Evolutionary conservation across 2,329 filamentous ascomycete genomes (phyloP), one percentile per base, ranked within the genome.

Genomic region (Pseudocercospora fijiensis): DNA sequence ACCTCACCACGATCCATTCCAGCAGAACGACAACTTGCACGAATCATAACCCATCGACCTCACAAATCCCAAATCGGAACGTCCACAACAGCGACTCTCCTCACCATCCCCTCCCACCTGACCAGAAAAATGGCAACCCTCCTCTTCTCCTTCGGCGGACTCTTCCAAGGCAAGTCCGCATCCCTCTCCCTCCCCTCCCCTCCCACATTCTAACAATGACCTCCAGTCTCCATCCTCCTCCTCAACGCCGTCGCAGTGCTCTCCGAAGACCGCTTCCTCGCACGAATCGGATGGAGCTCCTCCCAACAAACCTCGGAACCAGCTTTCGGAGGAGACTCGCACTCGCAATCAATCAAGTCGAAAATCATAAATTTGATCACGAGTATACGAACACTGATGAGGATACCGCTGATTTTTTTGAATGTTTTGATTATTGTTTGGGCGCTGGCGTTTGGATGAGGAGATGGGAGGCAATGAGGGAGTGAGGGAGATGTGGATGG

Each of bases 181-280:
- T 37, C n/a, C 52, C 28, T 73, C 67, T 65, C 26, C 45, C 64
- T 43, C 58, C 22, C 30, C 28, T 27, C 7, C 27, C 45, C 27
- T 61, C 60, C 55, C 64, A 5, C 13, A 11, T n/a, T 13, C 4
- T 11, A 13, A 33, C 9, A 13, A 4, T 51, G 1, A 2, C 66
- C 28, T 47, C 22, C 73, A 92, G 90, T 94, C 70, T 85, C 87
- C 71, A 84, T 96, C 76, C 91, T 98, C 74, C 86, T 98, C 76
- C 88, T 95, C 79, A 99, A 99, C 79, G 91, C 92, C 70, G 89
- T 98, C 76, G 92, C 93, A 68, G 88, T 97, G 75, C 89, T 98
- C 69, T 96, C 92, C 72, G 93, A 96, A 86, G 92, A 96, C 80
- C 90, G 92, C 67, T 96, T 96, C 78, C 90, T 96, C 70, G 90